phyloP scores from a whole-genome alignment of 2,329 filamentous ascomycete species.

The Cordyceps militaris region DNA sequence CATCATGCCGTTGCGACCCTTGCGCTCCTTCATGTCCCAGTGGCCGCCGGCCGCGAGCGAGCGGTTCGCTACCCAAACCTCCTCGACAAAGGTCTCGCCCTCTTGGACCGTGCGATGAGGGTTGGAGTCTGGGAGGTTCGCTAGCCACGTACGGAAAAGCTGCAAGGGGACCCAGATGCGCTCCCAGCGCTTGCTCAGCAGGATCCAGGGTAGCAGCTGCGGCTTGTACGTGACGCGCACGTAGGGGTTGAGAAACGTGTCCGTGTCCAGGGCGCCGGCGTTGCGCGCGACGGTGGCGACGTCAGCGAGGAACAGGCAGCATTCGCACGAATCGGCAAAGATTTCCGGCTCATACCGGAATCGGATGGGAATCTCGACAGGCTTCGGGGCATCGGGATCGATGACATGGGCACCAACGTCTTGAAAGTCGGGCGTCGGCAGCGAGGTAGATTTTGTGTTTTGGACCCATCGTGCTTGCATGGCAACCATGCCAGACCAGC shows the following conservation, averaged over 20 bases:
- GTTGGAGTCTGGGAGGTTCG: slow-evolving; percentile 52
- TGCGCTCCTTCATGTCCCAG: slow-evolving; percentile 36
- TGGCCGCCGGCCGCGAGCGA: slow-evolving; percentile 14
- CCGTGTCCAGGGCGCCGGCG: slow-evolving; percentile 37
- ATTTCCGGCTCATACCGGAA: slow-evolving; percentile 53
- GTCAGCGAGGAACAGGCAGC: slow-evolving; percentile 51
- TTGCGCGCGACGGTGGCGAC: slow-evolving; percentile 32
- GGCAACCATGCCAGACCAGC: slow-evolving; percentile 72
- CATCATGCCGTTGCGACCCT: slow-evolving; percentile 44
- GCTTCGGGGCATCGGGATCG: slow-evolving; percentile 26
- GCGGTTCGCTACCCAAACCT: slow-evolving; percentile 37
- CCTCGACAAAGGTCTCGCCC: slow-evolving; percentile 46
- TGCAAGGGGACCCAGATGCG: slow-evolving; percentile 55
- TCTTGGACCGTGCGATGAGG: slow-evolving; percentile 52
- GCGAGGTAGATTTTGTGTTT: slow-evolving; percentile 22
- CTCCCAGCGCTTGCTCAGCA: slow-evolving; percentile 57
- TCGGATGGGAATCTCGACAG: slow-evolving; percentile 34
- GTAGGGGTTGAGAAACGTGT: slow-evolving; percentile 69
- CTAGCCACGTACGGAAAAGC: slow-evolving; percentile 47
- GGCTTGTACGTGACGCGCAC: slow-evolving; percentile 63
- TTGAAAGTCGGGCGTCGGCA: slow-evolving; percentile 29
- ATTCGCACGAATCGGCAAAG: slow-evolving; percentile 59
- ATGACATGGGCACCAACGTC: slow-evolving; percentile 28
- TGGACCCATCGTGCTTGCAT: slow-evolving; percentile 57
- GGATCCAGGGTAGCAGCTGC: slow-evolving; percentile 50